A percentile compares a stretch with the other conserved stretches of the same genome.
Conservation (phyloP, 139 green algal species). For the Ettlia oleoabundans region DNA sequence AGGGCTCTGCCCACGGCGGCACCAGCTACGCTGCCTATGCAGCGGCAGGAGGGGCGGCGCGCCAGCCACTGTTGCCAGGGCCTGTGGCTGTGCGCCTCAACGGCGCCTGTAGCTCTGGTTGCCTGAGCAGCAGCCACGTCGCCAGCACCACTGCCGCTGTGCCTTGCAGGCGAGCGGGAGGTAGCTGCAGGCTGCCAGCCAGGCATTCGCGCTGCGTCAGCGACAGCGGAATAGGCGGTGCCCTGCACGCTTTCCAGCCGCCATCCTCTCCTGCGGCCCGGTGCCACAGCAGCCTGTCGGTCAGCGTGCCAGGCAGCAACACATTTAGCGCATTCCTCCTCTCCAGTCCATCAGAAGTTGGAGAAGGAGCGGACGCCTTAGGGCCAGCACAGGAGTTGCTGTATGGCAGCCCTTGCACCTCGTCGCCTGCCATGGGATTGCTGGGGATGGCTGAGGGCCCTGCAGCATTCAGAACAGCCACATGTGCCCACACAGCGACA, state of each 20-base stretch:
- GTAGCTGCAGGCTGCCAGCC: too few species aligned
- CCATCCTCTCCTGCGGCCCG: too few species aligned
- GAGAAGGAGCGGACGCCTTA: too few species aligned
- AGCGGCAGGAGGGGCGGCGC: background rate
- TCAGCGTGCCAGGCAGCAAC: background rate
- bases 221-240: conserved; percentile 8
- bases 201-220: background rate
- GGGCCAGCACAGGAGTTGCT: too few species aligned
- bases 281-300: background rate
- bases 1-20: background rate
- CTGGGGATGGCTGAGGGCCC: too few species aligned
- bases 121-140: background rate
- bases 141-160: background rate
- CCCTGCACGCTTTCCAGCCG: background rate
- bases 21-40: background rate
- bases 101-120: background rate
- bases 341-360: too few species aligned
- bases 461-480: too few species aligned
- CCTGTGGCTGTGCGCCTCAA: too few species aligned
- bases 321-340: background rate
- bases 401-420: too few species aligned
- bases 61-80: too few species aligned
- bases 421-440: too few species aligned
- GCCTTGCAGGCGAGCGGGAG: background rate
- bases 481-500: background rate